phyloP scores from a whole-genome alignment of 805 yeast species.

The Yamadazyma kitorensis region DNA sequence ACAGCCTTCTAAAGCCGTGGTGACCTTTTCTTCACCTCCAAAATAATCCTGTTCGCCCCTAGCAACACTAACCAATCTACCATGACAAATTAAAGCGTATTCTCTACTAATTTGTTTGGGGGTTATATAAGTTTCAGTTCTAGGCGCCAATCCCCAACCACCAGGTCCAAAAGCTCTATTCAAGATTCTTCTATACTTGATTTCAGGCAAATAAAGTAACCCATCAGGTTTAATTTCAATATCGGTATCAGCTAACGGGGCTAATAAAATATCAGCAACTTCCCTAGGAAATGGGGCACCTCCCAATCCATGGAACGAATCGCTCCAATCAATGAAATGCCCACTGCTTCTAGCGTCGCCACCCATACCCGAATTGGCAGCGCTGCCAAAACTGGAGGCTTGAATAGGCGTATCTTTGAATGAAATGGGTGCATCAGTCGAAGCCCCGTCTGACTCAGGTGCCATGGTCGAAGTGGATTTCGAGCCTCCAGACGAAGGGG shows the following conservation, averaged over 20 bases:
- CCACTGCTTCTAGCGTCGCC: too few relatives aligned
- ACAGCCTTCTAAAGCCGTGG: conserved; percentile 97
- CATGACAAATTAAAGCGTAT: conserved; percentile 82
- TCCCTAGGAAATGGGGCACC: conserved; percentile 66
- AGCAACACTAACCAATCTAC: conserved; percentile 85
- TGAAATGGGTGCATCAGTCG: conserved; percentile 1
- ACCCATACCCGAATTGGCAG: background rate
- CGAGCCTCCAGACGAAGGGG: background rate
- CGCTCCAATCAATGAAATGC: conserved; percentile 70
- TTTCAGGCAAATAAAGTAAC: conserved; percentile 85
- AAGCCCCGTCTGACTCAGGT: too few relatives aligned
- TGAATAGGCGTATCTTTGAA: conserved; percentile 11
- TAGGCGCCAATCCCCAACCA: conserved; percentile 96
- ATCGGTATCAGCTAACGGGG: conserved; percentile 64
- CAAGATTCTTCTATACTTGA: conserved; percentile 85
- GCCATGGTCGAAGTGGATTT: background rate
- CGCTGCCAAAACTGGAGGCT: background rate
- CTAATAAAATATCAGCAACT: conserved; percentile 56
- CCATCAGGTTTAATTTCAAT: conserved; percentile 97
- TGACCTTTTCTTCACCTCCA: conserved; percentile 73
- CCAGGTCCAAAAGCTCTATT: conserved; percentile 97
- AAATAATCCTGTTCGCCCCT: conserved; percentile 96
- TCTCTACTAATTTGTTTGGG: conserved; percentile 79
- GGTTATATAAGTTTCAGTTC: conserved; percentile 80
- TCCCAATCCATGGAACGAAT: conserved; percentile 84